Conservation (phyloP, 148 eudicot species). For the Linanthus parryae region DNA sequence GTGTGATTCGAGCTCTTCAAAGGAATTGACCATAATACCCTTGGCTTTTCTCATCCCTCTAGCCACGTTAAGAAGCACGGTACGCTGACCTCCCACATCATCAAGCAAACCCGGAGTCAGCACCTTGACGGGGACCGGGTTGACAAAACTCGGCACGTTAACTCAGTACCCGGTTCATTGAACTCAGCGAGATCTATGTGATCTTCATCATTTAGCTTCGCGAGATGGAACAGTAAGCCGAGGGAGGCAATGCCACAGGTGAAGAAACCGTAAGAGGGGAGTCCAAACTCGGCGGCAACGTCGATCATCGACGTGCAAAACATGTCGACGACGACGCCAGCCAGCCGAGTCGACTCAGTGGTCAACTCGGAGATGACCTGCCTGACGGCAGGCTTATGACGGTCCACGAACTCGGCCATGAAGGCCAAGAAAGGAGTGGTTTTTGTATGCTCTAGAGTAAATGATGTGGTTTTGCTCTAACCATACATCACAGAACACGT, state of each 20-base stretch:
- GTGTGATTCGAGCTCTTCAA: slow-evolving; percentile 13
- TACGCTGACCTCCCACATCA: neutral
- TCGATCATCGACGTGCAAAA: slow-evolving; percentile 21
- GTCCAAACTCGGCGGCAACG: slow-evolving; percentile 11
- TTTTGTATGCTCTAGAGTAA: too few species aligned
- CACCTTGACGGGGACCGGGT: slow-evolving; percentile 9
- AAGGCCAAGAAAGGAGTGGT: too few species aligned
- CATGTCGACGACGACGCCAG: too few species aligned
- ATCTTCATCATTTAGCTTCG: neutral
- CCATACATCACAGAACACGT: too few species aligned
- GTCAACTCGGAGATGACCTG: too few species aligned
- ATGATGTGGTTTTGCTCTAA: too few species aligned
- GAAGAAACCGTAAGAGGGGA: slow-evolving; percentile 20
- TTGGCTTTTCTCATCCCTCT: slow-evolving; percentile 9
- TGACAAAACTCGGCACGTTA: slow-evolving; percentile 5
- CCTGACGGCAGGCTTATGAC: too few species aligned
- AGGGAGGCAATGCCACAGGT: slow-evolving; percentile 10
- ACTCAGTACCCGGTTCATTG: too few species aligned
- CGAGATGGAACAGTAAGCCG: slow-evolving; percentile 12
- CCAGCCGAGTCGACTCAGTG: too few species aligned
- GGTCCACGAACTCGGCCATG: too few species aligned
- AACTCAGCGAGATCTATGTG: neutral
- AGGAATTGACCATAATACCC: slow-evolving; percentile 20
- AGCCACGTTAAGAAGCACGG: slow-evolving; percentile 1
- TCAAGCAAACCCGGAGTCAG: slow-evolving; percentile 7